phyloP scores from a whole-genome alignment of 257 asterid species.

The Solanum paucissectum region DNA sequence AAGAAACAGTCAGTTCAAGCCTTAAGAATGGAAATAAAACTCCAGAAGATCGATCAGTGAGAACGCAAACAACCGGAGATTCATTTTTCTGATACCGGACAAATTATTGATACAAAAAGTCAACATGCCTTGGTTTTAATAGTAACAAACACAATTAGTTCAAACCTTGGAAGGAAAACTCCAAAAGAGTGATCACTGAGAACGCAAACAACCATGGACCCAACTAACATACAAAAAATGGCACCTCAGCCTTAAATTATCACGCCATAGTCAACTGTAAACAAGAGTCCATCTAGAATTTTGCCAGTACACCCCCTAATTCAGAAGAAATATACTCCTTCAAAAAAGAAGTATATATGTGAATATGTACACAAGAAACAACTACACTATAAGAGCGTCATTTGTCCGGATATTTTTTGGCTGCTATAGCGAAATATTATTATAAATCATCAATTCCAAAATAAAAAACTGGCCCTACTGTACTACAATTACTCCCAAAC shows the following conservation, averaged over 20 bases:
- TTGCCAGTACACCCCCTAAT: neutral
- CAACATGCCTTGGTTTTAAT: neutral
- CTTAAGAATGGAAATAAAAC: neutral
- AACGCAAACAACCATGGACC: neutral
- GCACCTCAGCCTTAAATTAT: neutral
- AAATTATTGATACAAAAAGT: conserved; percentile 3
- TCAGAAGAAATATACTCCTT: neutral
- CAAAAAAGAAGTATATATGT: neutral
- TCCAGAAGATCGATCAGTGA: neutral
- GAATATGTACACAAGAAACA: neutral
- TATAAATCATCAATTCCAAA: neutral
- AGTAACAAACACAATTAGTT: neutral
- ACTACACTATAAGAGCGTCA: neutral
- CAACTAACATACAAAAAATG: neutral
- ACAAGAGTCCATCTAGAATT: neutral
- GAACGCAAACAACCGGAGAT: neutral
- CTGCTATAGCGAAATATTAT: neutral
- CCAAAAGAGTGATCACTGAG: neutral
- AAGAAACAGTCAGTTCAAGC: neutral
- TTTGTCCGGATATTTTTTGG: neutral
- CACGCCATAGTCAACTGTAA: neutral
- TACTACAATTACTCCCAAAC: neutral
- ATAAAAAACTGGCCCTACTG: neutral
- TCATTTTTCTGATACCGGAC: conserved; percentile 42
- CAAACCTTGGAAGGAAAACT: neutral